These are phyloP conservation scores for Euphorbia celastroides DNA, from an alignment of 441 rosid species.

Conservation along the genomic window DNA sequence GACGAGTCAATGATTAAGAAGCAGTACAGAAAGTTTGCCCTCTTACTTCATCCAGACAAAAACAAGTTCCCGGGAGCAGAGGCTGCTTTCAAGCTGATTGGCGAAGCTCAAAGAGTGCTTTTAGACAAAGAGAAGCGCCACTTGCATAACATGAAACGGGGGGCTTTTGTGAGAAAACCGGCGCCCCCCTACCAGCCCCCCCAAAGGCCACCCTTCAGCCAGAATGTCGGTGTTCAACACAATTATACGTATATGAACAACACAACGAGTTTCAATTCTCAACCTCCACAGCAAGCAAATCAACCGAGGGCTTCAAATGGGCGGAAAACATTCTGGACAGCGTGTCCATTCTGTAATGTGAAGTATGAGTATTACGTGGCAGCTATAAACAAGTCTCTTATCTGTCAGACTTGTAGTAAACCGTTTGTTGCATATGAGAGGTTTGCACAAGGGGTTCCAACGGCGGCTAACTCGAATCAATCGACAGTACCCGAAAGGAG, in stretches of 20 bases:
- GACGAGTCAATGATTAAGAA: slow-evolving; percentile 75
- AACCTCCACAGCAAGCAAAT: slow-evolving; percentile 31
- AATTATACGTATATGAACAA: slow-evolving; percentile 22
- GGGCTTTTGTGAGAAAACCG: slow-evolving; percentile 28
- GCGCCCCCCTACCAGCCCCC: slow-evolving; percentile 37
- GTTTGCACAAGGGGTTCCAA: slow-evolving; percentile 29
- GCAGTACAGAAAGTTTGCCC: slow-evolving; percentile 82
- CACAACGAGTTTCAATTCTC: slow-evolving; percentile 31
- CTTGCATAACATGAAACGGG: slow-evolving; percentile 50
- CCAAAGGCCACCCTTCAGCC: slow-evolving; percentile 23
- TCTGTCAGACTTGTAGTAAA: slow-evolving; percentile 54
- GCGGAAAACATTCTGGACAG: slow-evolving; percentile 52
- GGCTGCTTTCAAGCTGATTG: slow-evolving; percentile 82
- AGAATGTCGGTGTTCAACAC: slow-evolving; percentile 24
- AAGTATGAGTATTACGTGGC: slow-evolving; percentile 43
- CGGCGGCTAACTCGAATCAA: too few species aligned
- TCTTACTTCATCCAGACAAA: slow-evolving; percentile 90
- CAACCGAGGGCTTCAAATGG: slow-evolving; percentile 35
- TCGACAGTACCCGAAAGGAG: slow-evolving; percentile 35
- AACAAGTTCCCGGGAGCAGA: slow-evolving; percentile 92
- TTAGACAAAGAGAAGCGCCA: slow-evolving; percentile 57
- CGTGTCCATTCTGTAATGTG: slow-evolving; percentile 53
- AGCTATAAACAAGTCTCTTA: slow-evolving; percentile 29
- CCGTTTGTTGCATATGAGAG: slow-evolving; percentile 44
- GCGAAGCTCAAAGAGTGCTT: slow-evolving; percentile 82